These are phyloP conservation scores for Auxenochlorella pyrenoidosa DNA, from an alignment of 139 green algal species.

Conservation along the genomic window DNA sequence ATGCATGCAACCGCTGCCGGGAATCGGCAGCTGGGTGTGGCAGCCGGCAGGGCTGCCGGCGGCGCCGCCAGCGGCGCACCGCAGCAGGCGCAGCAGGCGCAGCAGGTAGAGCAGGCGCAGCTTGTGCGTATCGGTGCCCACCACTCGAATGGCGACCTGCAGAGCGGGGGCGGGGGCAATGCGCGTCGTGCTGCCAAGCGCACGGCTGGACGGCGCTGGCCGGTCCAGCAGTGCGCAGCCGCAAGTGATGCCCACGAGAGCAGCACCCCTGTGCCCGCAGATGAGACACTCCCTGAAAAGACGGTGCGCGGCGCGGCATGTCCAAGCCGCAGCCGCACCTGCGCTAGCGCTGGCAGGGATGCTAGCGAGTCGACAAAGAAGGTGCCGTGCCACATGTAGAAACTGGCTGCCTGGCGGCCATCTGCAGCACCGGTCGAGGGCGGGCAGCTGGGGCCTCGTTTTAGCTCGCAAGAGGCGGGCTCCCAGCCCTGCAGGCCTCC, in stretches of 20 bases:
- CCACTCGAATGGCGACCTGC: neutral
- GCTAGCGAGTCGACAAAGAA: slow-evolving; percentile 38
- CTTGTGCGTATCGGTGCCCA: neutral
- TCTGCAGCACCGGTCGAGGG: neutral
- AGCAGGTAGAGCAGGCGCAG: slow-evolving; percentile 15
- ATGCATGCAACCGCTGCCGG: too few species aligned
- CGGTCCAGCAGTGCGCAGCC: too few species aligned
- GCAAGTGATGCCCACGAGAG: too few species aligned
- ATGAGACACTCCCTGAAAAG: too few species aligned
- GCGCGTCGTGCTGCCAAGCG: too few species aligned
- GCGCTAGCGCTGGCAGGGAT: slow-evolving; percentile 8
- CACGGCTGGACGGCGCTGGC: too few species aligned
- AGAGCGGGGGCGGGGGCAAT: neutral
- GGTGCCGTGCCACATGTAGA: slow-evolving; percentile 32
- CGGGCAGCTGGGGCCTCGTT: neutral
- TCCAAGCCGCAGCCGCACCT: neutral
- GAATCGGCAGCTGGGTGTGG: too few species aligned
- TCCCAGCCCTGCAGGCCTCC: too few species aligned
- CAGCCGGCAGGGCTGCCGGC: neutral
- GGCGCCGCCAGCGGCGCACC: neutral
- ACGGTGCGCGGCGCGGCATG: neutral
- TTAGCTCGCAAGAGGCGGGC: too few species aligned
- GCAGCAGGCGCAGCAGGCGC: slow-evolving; percentile 36
- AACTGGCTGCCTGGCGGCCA: slow-evolving; percentile 11
- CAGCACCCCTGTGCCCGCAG: too few species aligned